Base-by-base conservation (phyloP, 1,284 basidiomycete species). In the Tranzscheliella williamsii region DNA sequence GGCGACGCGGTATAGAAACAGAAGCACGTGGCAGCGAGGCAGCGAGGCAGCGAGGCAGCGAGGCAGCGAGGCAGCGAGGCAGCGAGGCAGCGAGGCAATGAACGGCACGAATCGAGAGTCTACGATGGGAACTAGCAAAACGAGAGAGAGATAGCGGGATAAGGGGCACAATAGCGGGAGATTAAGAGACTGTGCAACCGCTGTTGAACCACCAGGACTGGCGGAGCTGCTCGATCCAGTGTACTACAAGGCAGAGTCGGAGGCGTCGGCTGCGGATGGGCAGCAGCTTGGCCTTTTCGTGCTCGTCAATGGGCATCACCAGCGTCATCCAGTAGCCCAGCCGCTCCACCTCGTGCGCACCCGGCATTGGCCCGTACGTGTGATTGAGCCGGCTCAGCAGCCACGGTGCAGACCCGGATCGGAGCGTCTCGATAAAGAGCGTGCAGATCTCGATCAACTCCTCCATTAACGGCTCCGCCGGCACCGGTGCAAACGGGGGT, bases 231-330 rank as follows among this genome's bases (percentile, higher is more conserved):
- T 94, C 90, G 67, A 96, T 92, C 92, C 92, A 96, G 72, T 91
- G 87, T 29, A 90, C 88, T 48, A 94, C 87, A 64, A 96, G 82
- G 50, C 87, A 82, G 38, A 96, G 79, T 26, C 92, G 83, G 55
- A 93, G 80, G 21, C 87, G 83, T 1, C 88, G 82, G 47, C 86
- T 88, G 55, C 87, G 85, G 52, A 95, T 89, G 3, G 91, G 90
- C n/a, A 96, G 81, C n/a, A 96, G 81, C 66, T 90, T 89, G 16
- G 90, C 88, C 79, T 94, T 94, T 80, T 95, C 91, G 70, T 87
- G 84, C 66, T 95, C 91, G 75, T 94, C 90, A 70, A 96, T 91
- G n/a, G 92, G 93, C 55, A 96, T 85, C 17, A 94, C 82, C 81
- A 86, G 70, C 43, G 89, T 90, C 81, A 95, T 90, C 89, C 90